Conservation (phyloP, 305 asterid species). For the Fraxinus nigra region DNA sequence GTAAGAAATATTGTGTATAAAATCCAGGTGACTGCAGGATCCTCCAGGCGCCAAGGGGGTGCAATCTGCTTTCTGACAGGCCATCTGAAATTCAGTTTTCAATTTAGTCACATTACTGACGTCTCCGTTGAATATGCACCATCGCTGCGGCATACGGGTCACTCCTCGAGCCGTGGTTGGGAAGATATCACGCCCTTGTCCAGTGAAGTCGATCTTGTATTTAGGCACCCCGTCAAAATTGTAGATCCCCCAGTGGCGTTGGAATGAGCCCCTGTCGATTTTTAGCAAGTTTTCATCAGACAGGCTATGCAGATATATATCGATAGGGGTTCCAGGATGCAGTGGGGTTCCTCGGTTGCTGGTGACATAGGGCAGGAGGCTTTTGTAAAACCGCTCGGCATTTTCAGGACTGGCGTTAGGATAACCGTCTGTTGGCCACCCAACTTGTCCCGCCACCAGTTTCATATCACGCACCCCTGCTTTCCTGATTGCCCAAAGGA, state of each 20-base stretch:
- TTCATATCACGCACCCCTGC: conserved; percentile 26
- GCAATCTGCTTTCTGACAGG: conserved; percentile 37
- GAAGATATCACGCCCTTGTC: conserved; percentile 22
- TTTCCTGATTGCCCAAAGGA: conserved; percentile 33
- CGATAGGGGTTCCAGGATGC: conserved; percentile 34
- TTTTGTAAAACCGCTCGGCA: conserved; percentile 41
- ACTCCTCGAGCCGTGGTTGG: conserved; percentile 44
- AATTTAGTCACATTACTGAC: neutral
- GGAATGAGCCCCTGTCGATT: neutral
- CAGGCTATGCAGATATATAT: conserved; percentile 24
- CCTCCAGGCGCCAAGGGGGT: conserved; percentile 30
- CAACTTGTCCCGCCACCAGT: conserved; percentile 29
- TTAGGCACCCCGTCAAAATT: conserved; percentile 41
- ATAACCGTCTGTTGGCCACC: conserved; percentile 61
- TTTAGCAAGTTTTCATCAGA: conserved; percentile 36
- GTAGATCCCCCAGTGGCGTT: conserved; percentile 55
- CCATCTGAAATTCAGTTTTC: neutral
- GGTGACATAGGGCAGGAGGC: conserved; percentile 19
- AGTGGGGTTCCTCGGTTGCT: conserved; percentile 44
- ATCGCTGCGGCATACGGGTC: conserved; percentile 39
- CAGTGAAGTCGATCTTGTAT: conserved; percentile 38
- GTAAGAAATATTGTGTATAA: conserved; percentile 29
- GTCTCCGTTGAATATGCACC: conserved; percentile 44
- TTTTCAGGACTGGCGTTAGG: conserved; percentile 19
- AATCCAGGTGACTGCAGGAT: conserved; percentile 27